These are phyloP conservation scores for Candida peoriensis DNA, from an alignment of 805 yeast species.

Conservation along the genomic window DNA sequence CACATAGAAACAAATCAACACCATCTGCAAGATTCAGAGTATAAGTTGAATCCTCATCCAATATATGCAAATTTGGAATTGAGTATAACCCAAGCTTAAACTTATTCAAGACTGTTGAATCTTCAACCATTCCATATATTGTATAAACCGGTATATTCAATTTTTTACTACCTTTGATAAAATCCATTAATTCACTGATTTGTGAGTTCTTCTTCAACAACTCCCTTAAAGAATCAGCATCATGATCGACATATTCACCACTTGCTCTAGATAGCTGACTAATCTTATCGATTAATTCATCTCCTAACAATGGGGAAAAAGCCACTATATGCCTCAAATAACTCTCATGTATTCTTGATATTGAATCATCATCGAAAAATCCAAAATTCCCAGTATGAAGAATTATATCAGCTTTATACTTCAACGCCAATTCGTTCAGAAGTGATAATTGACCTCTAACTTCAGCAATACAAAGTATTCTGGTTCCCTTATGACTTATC, in stretches of 20 bases:
- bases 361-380: conserved; percentile 57
- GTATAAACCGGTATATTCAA: conserved; percentile 66
- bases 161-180: conserved; percentile 36
- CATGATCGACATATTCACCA: conserved; percentile 37
- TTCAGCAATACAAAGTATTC: conserved; percentile 49
- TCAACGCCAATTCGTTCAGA: conserved; percentile 43
- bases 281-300: conserved; percentile 42
- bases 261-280: conserved; percentile 45
- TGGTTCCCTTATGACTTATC: conserved; percentile 26
- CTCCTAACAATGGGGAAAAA: conserved; percentile 54
- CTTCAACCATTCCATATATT: conserved; percentile 74
- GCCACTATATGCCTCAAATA: conserved; percentile 63
- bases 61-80: conserved; percentile 52
- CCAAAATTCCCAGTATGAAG: conserved; percentile 81
- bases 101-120: conserved; percentile 59
- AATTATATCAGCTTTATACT: conserved; percentile 44
- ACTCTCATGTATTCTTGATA: conserved; percentile 48
- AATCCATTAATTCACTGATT: conserved; percentile 49
- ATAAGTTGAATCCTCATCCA: conserved; percentile 53
- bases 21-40: conserved; percentile 34
- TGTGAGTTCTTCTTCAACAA: conserved; percentile 28
- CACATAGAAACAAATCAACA: conserved; percentile 50
- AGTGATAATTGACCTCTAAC: conserved; percentile 47
- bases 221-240: conserved; percentile 28
- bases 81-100: conserved; percentile 48